Percentiles rank a stretch among this genome's conserved stretches.
Conservation (phyloP, 1,284 basidiomycete species). For the Coniophora puteana region DNA sequence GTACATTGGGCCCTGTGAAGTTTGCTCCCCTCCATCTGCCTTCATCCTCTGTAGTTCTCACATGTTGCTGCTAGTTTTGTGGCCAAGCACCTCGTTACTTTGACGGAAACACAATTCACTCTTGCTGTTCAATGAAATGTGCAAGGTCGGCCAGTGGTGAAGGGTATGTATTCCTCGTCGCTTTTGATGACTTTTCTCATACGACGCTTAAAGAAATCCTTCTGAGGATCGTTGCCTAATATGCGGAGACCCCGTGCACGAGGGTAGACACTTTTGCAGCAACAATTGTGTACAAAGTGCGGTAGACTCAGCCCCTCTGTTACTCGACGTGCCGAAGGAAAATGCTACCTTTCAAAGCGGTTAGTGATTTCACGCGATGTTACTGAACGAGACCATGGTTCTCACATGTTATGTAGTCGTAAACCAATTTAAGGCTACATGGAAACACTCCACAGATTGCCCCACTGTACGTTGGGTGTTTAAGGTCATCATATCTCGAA, state of each 20-base stretch:
- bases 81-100: constrained; percentile 49
- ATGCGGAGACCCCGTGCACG: constrained; percentile 52
- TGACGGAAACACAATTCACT: constrained; percentile 50
- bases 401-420: constrained; percentile 35
- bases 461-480: constrained; percentile 55
- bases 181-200: too few relatives aligned
- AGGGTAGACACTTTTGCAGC: constrained; percentile 58
- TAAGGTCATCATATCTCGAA: constrained; percentile 49
- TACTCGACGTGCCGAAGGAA: constrained; percentile 54
- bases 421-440: constrained; percentile 62
- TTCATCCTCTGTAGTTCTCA: constrained; percentile 7
- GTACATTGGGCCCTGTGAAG: constrained; percentile 27
- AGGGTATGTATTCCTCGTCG: too few relatives aligned
- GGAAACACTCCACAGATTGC: constrained; percentile 53
- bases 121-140: constrained; percentile 57
- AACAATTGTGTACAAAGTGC: constrained; percentile 48
- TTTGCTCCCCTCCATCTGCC: constrained; percentile 14
- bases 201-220: too few relatives aligned
- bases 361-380: constrained; percentile 25
- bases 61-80: constrained; percentile 31
- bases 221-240: constrained; percentile 49
- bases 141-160: constrained; percentile 39
- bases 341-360: constrained; percentile 62
- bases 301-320: constrained; percentile 45
- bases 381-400: constrained; percentile 6